These are phyloP conservation scores for Vitis vinifera DNA, from an alignment of 164 flowering plant species.

Conservation along the genomic window ASM3070453v1 NC_081822.1:12215001-12215500, in stretches of 20 bases:
- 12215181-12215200: not conserved
- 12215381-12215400: too few species aligned
- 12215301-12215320: too few species aligned
- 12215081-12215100: not conserved
- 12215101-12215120: not conserved
- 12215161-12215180: conserved; percentile 6
- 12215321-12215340: too few species aligned
- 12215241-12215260: not conserved
- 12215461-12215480: too few species aligned
- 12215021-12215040: conserved; percentile 4
- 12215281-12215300: too few species aligned
- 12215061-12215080: not conserved
- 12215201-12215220: conserved; percentile 11
- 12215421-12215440: too few species aligned
- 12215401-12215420: too few species aligned
- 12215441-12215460: too few species aligned
- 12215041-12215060: not conserved
- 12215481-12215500: too few species aligned
- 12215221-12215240: conserved; percentile 12
- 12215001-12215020: not conserved
- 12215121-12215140: not conserved
- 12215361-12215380: too few species aligned
- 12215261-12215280: conserved; percentile 12
- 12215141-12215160: not conserved
- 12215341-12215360: too few species aligned